These are phyloP conservation scores for Venturia aucupariae DNA, from an alignment of 2,329 filamentous ascomycete species.

Conservation along the genomic window DNA sequence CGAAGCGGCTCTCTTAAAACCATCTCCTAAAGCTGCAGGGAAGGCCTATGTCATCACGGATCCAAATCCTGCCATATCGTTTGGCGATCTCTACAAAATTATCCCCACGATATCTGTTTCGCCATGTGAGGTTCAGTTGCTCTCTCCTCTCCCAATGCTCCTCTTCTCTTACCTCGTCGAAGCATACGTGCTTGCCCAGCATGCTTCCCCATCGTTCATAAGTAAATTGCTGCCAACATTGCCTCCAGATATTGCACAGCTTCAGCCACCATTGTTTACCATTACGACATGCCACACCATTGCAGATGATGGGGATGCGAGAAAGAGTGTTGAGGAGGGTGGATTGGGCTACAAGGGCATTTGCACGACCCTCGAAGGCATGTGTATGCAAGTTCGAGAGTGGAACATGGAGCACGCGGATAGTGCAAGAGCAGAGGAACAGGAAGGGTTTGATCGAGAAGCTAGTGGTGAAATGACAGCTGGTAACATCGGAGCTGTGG, in stretches of 20 bases:
- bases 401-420: conserved; percentile 29
- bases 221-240: conserved; percentile 21
- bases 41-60: conserved; percentile 45
- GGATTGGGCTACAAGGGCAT: conserved; percentile 34
- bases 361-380: conserved; percentile 33
- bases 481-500: not conserved
- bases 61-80: conserved; percentile 36
- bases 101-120: conserved; percentile 25
- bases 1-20: conserved; percentile 41
- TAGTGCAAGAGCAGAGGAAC: not conserved
- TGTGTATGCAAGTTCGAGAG: conserved; percentile 32
- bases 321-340: conserved; percentile 30
- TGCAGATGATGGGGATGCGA: conserved; percentile 31
- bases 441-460: not conserved
- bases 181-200: conserved; percentile 25
- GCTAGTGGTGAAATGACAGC: not conserved
- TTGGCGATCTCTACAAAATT: conserved; percentile 33
- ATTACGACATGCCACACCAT: conserved; percentile 28
- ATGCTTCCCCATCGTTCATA: conserved; percentile 16
- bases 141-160: conserved; percentile 31
- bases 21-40: conserved; percentile 31
- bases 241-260: conserved; percentile 25
- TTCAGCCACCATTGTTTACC: conserved; percentile 32
- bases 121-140: conserved; percentile 24
- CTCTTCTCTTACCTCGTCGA: conserved; percentile 33